Conservation (phyloP, 1,284 basidiomycete genomes). For the Lentinus polychrous region DNA sequence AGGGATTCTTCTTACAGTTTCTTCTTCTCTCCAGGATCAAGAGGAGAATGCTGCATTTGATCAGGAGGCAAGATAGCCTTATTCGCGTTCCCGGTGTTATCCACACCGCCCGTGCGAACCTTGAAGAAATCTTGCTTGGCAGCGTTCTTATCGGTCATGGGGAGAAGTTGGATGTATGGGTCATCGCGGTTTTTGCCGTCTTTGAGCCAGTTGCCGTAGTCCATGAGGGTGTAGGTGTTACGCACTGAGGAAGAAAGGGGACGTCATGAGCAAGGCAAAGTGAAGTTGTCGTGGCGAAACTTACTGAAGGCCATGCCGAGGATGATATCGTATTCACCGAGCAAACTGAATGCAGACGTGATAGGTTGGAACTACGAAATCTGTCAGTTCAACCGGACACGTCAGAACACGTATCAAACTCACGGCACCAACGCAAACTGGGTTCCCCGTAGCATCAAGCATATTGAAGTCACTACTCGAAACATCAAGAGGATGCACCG, state of each 20-base stretch:
- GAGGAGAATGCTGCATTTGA: conserved; percentile 57
- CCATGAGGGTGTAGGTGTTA: conserved; percentile 54
- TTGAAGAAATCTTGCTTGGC: conserved; percentile 48
- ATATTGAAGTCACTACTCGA: conserved; percentile 60
- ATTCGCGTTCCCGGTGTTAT: conserved; percentile 31
- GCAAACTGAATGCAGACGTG: conserved; percentile 67
- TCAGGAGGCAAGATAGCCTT: conserved; percentile 51
- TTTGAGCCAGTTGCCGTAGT: conserved; percentile 52
- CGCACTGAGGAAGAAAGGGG: conserved; percentile 41
- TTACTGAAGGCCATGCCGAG: conserved; percentile 74
- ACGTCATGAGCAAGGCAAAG: neutral
- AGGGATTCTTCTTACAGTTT: conserved; percentile 43
- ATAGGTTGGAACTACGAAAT: conserved; percentile 67
- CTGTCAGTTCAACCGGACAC: neutral
- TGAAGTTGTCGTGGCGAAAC: conserved; percentile 21
- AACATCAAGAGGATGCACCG: conserved; percentile 67
- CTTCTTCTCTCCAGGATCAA: conserved; percentile 63
- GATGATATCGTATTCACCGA: conserved; percentile 75
- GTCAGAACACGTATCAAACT: conserved; percentile 21
- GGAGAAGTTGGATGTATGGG: conserved; percentile 58
- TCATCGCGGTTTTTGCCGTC: conserved; percentile 27
- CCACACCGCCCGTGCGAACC: conserved; percentile 41
- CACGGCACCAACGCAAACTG: conserved; percentile 63
- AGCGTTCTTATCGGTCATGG: conserved; percentile 31
- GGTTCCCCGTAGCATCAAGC: conserved; percentile 46